phyloP scores from a whole-genome alignment of 257 asterid genomes.

The Catharanthus roseus region DNA sequence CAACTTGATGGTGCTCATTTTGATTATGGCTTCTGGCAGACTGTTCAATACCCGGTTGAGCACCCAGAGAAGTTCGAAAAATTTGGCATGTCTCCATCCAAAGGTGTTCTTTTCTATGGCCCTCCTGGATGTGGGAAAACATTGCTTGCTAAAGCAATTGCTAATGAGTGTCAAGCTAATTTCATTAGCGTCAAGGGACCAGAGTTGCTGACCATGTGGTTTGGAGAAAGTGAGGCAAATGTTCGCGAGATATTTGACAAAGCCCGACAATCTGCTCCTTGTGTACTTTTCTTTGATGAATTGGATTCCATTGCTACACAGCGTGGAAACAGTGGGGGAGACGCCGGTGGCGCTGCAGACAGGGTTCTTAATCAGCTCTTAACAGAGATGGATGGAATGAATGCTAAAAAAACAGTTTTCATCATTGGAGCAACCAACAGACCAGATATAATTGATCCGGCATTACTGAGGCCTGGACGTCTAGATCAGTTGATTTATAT shows the following conservation, averaged over 20 bases:
- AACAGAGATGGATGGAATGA: slow-evolving; percentile 64
- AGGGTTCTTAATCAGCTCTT: slow-evolving; percentile 59
- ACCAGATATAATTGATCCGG: slow-evolving; percentile 57
- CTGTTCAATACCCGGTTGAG: slow-evolving; percentile 73
- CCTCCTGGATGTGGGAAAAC: slow-evolving; percentile 74
- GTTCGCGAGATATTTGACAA: slow-evolving; percentile 61
- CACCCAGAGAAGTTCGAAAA: slow-evolving; percentile 64
- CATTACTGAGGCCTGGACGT: slow-evolving; percentile 64
- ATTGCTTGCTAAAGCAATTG: slow-evolving; percentile 60
- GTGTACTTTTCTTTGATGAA: slow-evolving; percentile 70
- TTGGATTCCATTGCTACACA: slow-evolving; percentile 74
- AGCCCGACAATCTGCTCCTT: slow-evolving; percentile 71
- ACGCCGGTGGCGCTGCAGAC: slow-evolving; percentile 64
- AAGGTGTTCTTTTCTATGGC: slow-evolving; percentile 61
- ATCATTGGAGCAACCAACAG: slow-evolving; percentile 66
- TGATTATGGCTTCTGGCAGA: slow-evolving; percentile 23
- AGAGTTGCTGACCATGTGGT: slow-evolving; percentile 67
- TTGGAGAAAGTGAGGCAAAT: slow-evolving; percentile 68
- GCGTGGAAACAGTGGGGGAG: slow-evolving; percentile 67
- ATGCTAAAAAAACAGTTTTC: slow-evolving; percentile 58
- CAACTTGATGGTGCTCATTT: not conserved
- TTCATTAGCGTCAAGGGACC: slow-evolving; percentile 63
- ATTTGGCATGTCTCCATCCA: slow-evolving; percentile 68
- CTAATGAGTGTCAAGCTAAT: slow-evolving; percentile 63
- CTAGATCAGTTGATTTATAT: slow-evolving; percentile 59